phyloP scores from a whole-genome alignment of 2,329 filamentous ascomycete species.

The Phaeoacremonium minimum region DNA sequence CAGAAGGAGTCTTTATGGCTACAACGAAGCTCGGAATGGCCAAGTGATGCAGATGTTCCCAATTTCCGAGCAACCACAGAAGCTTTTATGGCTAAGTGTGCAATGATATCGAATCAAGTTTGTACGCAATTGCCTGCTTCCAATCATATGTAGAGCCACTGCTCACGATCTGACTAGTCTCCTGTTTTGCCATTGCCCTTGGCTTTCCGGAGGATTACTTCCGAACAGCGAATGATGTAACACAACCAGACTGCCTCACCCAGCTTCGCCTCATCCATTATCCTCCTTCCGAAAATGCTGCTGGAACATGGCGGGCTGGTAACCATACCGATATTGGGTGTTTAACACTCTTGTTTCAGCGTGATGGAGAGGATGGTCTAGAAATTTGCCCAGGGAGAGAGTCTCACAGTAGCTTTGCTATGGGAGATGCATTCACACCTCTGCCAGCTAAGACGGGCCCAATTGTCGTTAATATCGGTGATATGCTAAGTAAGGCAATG shows the following conservation, averaged over 20 bases:
- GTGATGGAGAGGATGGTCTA: slow-evolving; percentile 43
- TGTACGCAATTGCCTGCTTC: too few relatives aligned
- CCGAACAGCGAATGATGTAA: slow-evolving; percentile 39
- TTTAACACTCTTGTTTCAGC: slow-evolving; percentile 47
- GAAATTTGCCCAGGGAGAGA: slow-evolving; percentile 50
- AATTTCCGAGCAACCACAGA: slow-evolving; percentile 33
- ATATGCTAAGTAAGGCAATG: slow-evolving; percentile 38
- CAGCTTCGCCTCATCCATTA: slow-evolving; percentile 47
- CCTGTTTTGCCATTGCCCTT: slow-evolving; percentile 43
- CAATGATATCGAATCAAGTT: slow-evolving; percentile 39
- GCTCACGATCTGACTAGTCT: slow-evolving; percentile 19
- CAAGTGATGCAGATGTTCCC: slow-evolving; percentile 30
- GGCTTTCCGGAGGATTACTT: slow-evolving; percentile 46
- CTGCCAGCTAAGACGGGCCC: slow-evolving; percentile 37
- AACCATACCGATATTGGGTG: slow-evolving; percentile 50
- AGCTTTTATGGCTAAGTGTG: slow-evolving; percentile 42
- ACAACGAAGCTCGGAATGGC: slow-evolving; percentile 44
- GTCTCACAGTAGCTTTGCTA: slow-evolving; percentile 41
- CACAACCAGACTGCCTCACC: slow-evolving; percentile 38
- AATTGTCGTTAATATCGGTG: slow-evolving; percentile 17
- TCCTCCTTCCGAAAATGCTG: slow-evolving; percentile 18
- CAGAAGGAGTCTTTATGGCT: slow-evolving; percentile 50
- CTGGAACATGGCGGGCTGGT: slow-evolving; percentile 38
- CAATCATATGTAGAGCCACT: not conserved
- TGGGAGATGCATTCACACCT: slow-evolving; percentile 47